Conservation (phyloP, 768 basidiomycete genomes). For the Boletus tylopilopsis region DNA sequence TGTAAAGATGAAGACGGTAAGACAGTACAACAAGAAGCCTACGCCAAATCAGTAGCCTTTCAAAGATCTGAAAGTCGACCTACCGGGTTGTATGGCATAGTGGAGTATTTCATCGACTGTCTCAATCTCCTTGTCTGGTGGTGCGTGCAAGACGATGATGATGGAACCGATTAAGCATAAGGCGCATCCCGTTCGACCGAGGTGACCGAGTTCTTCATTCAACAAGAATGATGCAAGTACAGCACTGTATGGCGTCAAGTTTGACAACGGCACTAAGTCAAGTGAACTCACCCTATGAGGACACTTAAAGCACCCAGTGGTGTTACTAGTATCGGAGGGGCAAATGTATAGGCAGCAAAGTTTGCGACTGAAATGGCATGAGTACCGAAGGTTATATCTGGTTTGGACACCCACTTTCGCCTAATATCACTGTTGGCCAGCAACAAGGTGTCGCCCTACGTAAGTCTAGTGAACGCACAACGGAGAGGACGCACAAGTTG, state of each 20-base stretch:
- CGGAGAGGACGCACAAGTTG: constrained; percentile 64
- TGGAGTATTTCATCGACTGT: constrained; percentile 92
- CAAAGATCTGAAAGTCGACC: constrained; percentile 17
- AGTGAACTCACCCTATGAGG: constrained; percentile 76
- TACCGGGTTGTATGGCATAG: constrained; percentile 93
- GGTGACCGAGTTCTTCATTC: constrained; percentile 89
- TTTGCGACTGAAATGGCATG: constrained; percentile 55
- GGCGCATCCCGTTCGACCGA: constrained; percentile 85
- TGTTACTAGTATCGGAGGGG: constrained; percentile 96
- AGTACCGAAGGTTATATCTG: not conserved
- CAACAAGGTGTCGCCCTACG: constrained; percentile 1
- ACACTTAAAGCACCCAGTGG: constrained; percentile 97
- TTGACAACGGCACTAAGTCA: not conserved
- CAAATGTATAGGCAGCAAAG: constrained; percentile 97
- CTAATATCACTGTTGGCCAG: constrained; percentile 73
- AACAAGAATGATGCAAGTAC: constrained; percentile 91
- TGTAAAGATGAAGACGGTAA: constrained; percentile 77
- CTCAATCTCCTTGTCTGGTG: constrained; percentile 88
- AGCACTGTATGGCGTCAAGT: constrained; percentile 51
- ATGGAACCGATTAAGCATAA: constrained; percentile 83
- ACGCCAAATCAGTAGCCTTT: constrained; percentile 9
- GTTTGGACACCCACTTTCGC: constrained; percentile 65
- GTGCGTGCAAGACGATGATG: constrained; percentile 94
- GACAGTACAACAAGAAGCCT: constrained; percentile 92
- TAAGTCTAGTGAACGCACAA: constrained; percentile 2